phyloP scores from a whole-genome alignment of 805 yeast species.

The Grigorovia jiainica region DNA sequence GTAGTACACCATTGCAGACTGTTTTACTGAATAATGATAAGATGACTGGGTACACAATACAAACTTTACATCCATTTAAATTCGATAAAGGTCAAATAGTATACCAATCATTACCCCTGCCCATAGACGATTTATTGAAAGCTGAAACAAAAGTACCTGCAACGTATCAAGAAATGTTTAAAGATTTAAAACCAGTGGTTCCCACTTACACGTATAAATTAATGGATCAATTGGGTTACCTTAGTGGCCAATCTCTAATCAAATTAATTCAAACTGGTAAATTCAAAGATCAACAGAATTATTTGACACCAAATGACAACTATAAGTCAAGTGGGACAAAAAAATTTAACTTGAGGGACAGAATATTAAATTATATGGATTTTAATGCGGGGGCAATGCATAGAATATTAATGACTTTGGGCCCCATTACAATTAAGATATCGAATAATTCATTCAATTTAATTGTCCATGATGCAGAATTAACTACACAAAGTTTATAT shows the following conservation, averaged over 20 bases:
- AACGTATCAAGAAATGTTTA: no score
- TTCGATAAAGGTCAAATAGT: constrained; percentile 76
- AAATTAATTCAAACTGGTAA: no score
- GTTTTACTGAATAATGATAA: constrained; percentile 57
- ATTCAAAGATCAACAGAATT: no score
- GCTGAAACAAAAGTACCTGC: constrained; percentile 11
- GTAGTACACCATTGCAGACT: constrained; percentile 84
- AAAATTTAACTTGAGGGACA: no score
- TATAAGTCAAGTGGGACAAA: no score
- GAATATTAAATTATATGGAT: no score
- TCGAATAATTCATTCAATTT: no score
- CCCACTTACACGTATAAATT: constrained; percentile 26
- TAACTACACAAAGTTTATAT: no score
- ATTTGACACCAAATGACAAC: no score
- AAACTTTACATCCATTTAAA: constrained; percentile 77
- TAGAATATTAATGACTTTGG: not conserved
- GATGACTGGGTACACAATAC: constrained; percentile 77
- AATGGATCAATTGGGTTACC: constrained; percentile 40
- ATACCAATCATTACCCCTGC: constrained; percentile 37
- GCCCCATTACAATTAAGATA: no score
- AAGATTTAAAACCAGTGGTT: no score
- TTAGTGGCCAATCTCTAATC: constrained; percentile 36
- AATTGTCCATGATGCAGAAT: no score
- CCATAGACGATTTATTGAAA: constrained; percentile 8
- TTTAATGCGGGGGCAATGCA: not conserved